Base-by-base conservation (phyloP, 305 asterid genomes). In the Plantago coronopus region DNA sequence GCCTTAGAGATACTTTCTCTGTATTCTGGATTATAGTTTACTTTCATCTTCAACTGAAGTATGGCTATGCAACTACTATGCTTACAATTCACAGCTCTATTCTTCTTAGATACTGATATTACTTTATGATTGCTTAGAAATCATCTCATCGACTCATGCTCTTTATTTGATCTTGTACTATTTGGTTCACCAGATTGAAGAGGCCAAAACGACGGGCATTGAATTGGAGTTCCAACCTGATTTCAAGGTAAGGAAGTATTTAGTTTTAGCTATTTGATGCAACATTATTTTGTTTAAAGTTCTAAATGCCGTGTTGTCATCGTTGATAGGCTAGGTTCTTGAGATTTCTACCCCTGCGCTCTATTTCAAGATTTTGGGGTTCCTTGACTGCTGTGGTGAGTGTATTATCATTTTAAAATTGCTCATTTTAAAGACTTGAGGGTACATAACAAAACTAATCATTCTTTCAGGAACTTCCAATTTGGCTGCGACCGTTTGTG, bases 301-400 rank as follows among this genome's bases (percentile, higher is more conserved):
- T 43, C 40, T 59, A 21, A 65, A 66, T 54, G 56, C 62, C 57
- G 48, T 54, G 42, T 68, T 66, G 61, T 69, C 38, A 7, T 59
- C 74, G 66, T 42, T 74, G 73, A 45, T 62, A 91, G 98, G 98
- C 95, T 60, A 74, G 78, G 42, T 83, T 88, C 79, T 65, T 91
- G 82, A 74, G 89, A 65, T 71, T 88, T 77, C 78, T 91, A 66
- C 96, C 96, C 20, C 72, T 91, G 63, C 93, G 95, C 56, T 58
- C 95, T 72, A 84, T 91, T 72, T 91, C 98, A 64, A 83, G 96
- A 78, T 80, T 72, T 64, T 91, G 98, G 96, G 95, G 98, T 57
- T 65, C 76, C 68, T 63, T 91, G 79, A 74, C 84, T 67, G 72
- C 61, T 70, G 64, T 83, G 83, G 98, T 91, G 78, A 80, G 93